Base-by-base conservation (phyloP, 805 yeast species). In the Monosporozyma servazzii region DNA sequence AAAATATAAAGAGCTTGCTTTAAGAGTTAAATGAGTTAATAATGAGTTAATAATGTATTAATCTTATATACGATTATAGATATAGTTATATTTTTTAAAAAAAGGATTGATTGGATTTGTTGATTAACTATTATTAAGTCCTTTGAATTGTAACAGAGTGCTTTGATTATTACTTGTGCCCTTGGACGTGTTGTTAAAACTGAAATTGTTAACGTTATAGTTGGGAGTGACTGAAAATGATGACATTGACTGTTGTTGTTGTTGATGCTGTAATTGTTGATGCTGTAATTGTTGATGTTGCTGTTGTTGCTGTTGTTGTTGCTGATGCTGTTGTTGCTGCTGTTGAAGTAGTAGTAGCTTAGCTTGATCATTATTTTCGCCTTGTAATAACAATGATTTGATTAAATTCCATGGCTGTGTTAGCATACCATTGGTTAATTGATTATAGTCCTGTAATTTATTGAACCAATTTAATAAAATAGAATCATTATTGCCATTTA, bases 331-430 rank as follows among this genome's bases (percentile, higher is more conserved):
- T 39, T 39, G 41, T 10, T 17, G 37, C 18, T 39, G 42, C 18
- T 39, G 41, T n/a, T 17, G 29, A 21, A 41, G 23, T 39, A 39
- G 15, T 5, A 39, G 42, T 39, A 18, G 18, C 10, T 8, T 39
- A 10, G 42, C 10, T 18, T 39, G 42, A 4, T 39, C 25, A 39
- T 39, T 39, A 39, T 8, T 39, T 18, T 41, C 29, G 11, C 21
- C 15, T 41, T 41, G 27, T 11, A 41, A 18, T 1, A 41, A 20
- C 23, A 59, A 49, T 27, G 62, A 56, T 45, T 58, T 60, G 39
- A 64, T 54, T 29, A 64, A 54, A 37, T 60, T 56, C 40, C 63
- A 51, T 3, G 69, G 67, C 20, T 60, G 60, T 11, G 52, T 43
- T 25, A 65, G 48, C 47, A 59, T 55, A 4, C 64, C 64, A 45